Evolutionary conservation across 805 yeast species (phyloP).

Genomic region (Wickerhamomyces mucosus): DNA sequence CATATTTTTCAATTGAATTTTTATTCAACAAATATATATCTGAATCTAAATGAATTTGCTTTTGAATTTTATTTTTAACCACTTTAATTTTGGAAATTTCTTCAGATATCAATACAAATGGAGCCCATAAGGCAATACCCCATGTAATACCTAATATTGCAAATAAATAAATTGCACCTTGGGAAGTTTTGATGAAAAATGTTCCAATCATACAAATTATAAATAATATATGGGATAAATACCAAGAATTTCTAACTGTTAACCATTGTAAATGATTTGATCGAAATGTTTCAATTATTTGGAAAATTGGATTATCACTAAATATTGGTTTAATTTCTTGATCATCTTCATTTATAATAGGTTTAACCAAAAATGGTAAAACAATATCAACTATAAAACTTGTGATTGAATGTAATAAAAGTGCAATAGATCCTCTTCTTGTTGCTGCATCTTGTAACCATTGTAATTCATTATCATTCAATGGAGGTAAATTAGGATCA

Average conservation of each 20-base stretch:
- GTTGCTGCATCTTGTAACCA: conserved; percentile 36
- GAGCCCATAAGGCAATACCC: conserved; percentile 63
- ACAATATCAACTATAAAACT: conserved; percentile 35
- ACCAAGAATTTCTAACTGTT: conserved; percentile 39
- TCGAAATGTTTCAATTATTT: conserved; percentile 8
- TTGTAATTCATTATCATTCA: conserved; percentile 28
- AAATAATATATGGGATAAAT: conserved; percentile 39
- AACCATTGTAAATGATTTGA: conserved; percentile 10
- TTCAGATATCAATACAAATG: conserved; percentile 51
- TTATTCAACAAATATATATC: conserved; percentile 4
- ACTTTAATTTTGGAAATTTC: conserved; percentile 44
- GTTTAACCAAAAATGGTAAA: conserved; percentile 33
- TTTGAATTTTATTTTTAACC: conserved; percentile 26
- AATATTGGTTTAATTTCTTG: conserved; percentile 7
- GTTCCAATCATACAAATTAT: conserved; percentile 38
- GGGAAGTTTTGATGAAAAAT: conserved; percentile 31
- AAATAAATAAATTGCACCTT: conserved; percentile 37
- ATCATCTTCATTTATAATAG: conserved; percentile 15
- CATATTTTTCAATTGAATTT: conserved; percentile 22
- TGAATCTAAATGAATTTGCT: conserved; percentile 2
- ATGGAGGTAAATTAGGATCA: conserved; percentile 24
- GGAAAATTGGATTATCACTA: conserved; percentile 1
- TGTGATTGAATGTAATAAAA: conserved; percentile 38
- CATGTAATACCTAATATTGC: conserved; percentile 50
- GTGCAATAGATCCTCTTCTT: conserved; percentile 41